phyloP scores from a whole-genome alignment of 306 rosid genomes.

The Purshia tridentata region DNA sequence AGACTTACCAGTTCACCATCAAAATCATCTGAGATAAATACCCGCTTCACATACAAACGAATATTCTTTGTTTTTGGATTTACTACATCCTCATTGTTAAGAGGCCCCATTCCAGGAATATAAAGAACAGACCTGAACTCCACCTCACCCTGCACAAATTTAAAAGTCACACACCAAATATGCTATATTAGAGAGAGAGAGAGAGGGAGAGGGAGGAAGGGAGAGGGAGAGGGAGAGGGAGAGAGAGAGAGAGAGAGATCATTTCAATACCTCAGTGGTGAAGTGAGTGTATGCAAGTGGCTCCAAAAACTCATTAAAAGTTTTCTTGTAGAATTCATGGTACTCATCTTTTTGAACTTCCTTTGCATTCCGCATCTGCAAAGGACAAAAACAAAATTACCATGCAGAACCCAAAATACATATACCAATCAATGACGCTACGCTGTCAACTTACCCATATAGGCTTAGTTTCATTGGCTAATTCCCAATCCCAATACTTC shows the following conservation, averaged over 20 bases:
- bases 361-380: constrained; percentile 88
- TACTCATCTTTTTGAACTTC: constrained; percentile 86
- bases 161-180: constrained; percentile 20
- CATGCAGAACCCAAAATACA: not conserved
- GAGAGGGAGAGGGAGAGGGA: not conserved
- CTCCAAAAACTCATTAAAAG: constrained; percentile 87
- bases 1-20: constrained; percentile 96
- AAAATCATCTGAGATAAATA: constrained; percentile 96
- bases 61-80: constrained; percentile 95
- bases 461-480: constrained; percentile 93
- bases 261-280: constrained; percentile 77
- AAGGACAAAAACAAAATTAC: constrained; percentile 5
- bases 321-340: constrained; percentile 83
- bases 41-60: constrained; percentile 88
- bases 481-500: constrained; percentile 99
- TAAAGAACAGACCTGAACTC: constrained; percentile 93
- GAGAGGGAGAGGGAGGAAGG: not conserved
- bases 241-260: not conserved
- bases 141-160: constrained; percentile 82
- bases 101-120: constrained; percentile 96
- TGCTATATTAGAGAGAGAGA: not conserved
- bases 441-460: constrained; percentile 76
- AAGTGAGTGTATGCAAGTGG: constrained; percentile 88
- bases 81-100: constrained; percentile 88
- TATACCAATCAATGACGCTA: not conserved